Conservation (phyloP, 148 eudicot genomes). For the Heliamphora exappendiculata region DNA sequence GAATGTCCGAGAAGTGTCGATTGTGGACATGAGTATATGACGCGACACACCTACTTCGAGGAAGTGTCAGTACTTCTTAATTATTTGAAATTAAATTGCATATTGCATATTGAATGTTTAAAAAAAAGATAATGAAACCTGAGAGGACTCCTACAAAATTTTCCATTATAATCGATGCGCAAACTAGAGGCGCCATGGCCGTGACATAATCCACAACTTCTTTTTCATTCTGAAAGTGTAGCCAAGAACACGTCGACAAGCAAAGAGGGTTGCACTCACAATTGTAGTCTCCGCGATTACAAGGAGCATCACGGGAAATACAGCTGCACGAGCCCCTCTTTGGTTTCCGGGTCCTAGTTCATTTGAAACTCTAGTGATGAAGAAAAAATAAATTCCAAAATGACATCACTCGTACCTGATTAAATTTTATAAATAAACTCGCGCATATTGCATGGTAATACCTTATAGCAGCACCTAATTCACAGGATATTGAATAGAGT, state of each 20-base stretch:
- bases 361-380: slow-evolving; percentile 41
- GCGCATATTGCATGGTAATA: too few species aligned
- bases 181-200: slow-evolving; percentile 31
- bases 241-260: slow-evolving; percentile 29
- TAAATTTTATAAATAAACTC: too few species aligned
- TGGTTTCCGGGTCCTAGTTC: slow-evolving; percentile 52
- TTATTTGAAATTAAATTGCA: too few species aligned
- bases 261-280: slow-evolving; percentile 15
- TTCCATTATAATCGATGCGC: slow-evolving; percentile 27
- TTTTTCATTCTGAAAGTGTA: slow-evolving; percentile 31
- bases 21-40: too few species aligned
- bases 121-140: slow-evolving; percentile 11
- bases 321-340: slow-evolving; percentile 20
- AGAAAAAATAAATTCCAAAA: neutral
- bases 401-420: too few species aligned
- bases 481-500: slow-evolving; percentile 30
- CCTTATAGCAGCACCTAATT: slow-evolving; percentile 42
- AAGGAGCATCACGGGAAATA: slow-evolving; percentile 19
- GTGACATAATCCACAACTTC: slow-evolving; percentile 29
- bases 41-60: too few species aligned
- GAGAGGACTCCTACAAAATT: slow-evolving; percentile 31
- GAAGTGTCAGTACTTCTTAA: too few species aligned
- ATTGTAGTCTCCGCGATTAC: slow-evolving; percentile 18
- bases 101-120: too few species aligned
- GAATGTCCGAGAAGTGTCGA: too few species aligned